Evolutionary conservation across 768 basidiomycete genomes (phyloP).

Genomic region (Punctularia strigosozonata): DNA sequence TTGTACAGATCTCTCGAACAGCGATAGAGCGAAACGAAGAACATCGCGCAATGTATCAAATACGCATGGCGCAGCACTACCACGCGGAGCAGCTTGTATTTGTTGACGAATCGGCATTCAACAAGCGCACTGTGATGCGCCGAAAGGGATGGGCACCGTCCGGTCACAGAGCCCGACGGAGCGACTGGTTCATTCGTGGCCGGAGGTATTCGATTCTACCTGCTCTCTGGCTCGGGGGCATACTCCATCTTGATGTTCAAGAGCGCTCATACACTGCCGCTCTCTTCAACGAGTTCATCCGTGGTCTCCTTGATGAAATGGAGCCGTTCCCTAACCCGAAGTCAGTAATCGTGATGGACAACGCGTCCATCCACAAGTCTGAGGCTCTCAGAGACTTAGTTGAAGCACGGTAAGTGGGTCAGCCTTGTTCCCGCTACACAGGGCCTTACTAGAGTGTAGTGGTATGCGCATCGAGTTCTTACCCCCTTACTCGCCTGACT

Average conservation of each 20-base stretch:
- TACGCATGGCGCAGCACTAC: constrained; percentile 6
- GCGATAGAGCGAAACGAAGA: constrained; percentile 3
- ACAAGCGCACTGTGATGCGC: constrained; percentile 3
- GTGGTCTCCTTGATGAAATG: constrained; percentile 23
- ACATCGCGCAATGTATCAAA: constrained; percentile 3
- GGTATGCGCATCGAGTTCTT: constrained; percentile 4
- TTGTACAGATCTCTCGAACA: constrained; percentile 2
- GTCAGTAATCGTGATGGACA: constrained; percentile 28
- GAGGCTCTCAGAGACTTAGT: constrained; percentile 16
- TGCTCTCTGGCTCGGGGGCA: constrained; percentile 22
- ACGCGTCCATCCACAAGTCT: constrained; percentile 22
- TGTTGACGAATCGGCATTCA: constrained; percentile 7
- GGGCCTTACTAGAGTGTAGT: not conserved
- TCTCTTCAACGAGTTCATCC: constrained; percentile 20
- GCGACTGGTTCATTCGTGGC: constrained; percentile 11
- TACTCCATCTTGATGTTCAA: constrained; percentile 18
- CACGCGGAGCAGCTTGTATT: constrained; percentile 9
- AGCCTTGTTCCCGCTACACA: not conserved
- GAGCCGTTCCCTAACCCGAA: constrained; percentile 22
- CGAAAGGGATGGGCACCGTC: constrained; percentile 5
- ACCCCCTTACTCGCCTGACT: constrained; percentile 17
- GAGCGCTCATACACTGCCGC: constrained; percentile 17
- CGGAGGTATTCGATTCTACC: constrained; percentile 21
- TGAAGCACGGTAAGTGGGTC: constrained; percentile 15
- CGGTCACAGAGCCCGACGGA: constrained; percentile 5